A percentile compares a stretch with the other conserved stretches of the same genome.
These are phyloP conservation scores for Tetratostichococcus sp. DNA, from an alignment of 139 green algal species.

Conservation along the genomic window DNA sequence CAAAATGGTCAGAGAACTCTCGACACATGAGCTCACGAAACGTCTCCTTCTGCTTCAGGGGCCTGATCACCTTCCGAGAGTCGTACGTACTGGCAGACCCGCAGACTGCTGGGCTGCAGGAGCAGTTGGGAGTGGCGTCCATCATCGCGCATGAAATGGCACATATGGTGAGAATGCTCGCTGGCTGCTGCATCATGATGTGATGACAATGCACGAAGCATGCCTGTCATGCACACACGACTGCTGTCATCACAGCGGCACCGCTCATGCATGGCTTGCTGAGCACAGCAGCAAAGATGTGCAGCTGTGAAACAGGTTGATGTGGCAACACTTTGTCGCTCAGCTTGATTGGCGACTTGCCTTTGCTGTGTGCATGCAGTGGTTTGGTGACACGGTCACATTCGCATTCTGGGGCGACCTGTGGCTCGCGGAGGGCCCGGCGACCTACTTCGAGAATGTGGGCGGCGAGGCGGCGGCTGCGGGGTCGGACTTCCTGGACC, in stretches of 20 bases:
- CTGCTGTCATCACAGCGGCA: too few species aligned
- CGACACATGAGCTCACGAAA: too few species aligned
- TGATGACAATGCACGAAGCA: too few species aligned
- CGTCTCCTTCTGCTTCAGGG: too few species aligned
- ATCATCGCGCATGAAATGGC: conserved; percentile 83
- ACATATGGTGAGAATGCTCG: conserved; percentile 69
- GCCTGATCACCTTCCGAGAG: conserved; percentile 66
- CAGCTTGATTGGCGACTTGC: too few species aligned
- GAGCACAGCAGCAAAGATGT: too few species aligned
- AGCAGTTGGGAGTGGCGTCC: conserved; percentile 38
- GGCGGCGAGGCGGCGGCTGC: conserved; percentile 41
- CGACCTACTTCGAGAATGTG: conserved; percentile 76
- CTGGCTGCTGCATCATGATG: too few species aligned
- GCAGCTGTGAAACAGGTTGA: too few species aligned
- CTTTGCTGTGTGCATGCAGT: conserved; percentile 24
- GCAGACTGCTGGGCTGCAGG: conserved; percentile 9
- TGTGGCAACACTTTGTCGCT: too few species aligned
- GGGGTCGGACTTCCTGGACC: conserved; percentile 27
- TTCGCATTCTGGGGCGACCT: conserved; percentile 81
- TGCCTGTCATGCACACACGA: too few species aligned
- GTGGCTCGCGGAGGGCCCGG: conserved; percentile 92
- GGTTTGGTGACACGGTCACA: conserved; percentile 87
- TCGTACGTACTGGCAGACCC: conserved; percentile 60
- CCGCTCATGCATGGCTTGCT: neutral
- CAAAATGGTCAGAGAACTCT: too few species aligned